phyloP scores from a whole-genome alignment of 768 basidiomycete genomes.

The Termitomyces sp. region DNA sequence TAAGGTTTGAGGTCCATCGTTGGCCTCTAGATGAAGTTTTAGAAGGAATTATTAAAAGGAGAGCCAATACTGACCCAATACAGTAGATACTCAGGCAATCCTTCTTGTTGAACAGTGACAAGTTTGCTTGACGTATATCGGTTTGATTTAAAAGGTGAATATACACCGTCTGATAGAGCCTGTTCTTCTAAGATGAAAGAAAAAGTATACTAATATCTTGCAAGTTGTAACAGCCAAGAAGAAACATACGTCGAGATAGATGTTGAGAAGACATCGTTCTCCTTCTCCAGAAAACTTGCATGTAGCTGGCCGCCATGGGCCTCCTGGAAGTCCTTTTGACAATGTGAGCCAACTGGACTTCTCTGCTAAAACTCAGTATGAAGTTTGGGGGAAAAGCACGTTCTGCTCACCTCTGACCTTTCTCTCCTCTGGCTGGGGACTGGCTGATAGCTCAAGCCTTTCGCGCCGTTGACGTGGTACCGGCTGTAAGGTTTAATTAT shows the following conservation, averaged over 20 bases:
- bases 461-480: constrained; percentile 49
- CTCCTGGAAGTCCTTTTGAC: constrained; percentile 39
- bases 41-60: background rate
- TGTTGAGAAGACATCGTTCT: constrained; percentile 59
- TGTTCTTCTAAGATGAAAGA: constrained; percentile 51
- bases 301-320: constrained; percentile 68
- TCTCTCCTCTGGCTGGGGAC: constrained; percentile 30
- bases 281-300: constrained; percentile 69
- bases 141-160: constrained; percentile 71
- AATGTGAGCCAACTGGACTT: constrained; percentile 70
- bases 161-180: constrained; percentile 67
- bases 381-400: background rate
- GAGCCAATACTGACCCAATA: constrained; percentile 35
- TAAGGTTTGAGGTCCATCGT: constrained; percentile 46
- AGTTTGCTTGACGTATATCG: constrained; percentile 73
- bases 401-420: constrained; percentile 53
- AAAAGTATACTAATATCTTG: background rate
- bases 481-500: constrained; percentile 24
- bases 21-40: constrained; percentile 39
- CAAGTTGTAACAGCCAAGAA: background rate
- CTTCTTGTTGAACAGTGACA: constrained; percentile 71
- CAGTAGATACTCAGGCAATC: constrained; percentile 71
- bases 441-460: constrained; percentile 37
- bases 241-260: constrained; percentile 65
- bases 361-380: constrained; percentile 34